phyloP scores from a whole-genome alignment of 495 filamentous ascomycete genomes.

The Hypoxylon lenormandii region DNA sequence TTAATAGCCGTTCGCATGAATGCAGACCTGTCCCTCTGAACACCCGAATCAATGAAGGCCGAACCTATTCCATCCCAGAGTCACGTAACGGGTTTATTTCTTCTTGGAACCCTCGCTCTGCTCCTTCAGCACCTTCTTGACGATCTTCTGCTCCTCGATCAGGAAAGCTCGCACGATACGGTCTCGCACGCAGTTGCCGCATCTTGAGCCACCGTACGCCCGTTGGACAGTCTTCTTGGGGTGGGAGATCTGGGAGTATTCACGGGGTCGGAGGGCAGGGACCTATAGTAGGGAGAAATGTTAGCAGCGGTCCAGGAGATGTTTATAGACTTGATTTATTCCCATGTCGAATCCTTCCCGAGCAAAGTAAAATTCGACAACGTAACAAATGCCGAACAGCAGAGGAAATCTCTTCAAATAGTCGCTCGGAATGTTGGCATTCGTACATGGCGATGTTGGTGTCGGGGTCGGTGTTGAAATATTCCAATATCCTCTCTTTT shows the following conservation, averaged over 20 bases:
- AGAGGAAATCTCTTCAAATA: background rate
- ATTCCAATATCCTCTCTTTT: background rate
- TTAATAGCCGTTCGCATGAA: conserved; percentile 54
- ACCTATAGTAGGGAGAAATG: conserved; percentile 67
- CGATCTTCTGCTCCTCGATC: conserved; percentile 99
- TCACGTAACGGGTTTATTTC: conserved; percentile 66
- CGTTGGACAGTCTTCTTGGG: conserved; percentile 99
- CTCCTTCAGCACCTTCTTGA: conserved; percentile 99
- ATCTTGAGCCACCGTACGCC: conserved; percentile 97
- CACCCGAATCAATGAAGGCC: conserved; percentile 64
- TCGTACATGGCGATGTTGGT: conserved; percentile 5
- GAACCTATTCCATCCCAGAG: conserved; percentile 51
- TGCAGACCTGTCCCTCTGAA: conserved; percentile 65
- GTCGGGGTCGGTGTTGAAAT: background rate
- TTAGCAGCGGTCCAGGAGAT: conserved; percentile 5
- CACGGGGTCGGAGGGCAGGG: conserved; percentile 94
- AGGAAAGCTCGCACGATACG: conserved; percentile 95
- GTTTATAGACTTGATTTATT: background rate
- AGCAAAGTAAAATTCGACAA: background rate
- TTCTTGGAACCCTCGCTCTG: conserved; percentile 76
- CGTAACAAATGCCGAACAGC: too few species aligned
- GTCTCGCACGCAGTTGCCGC: conserved; percentile 98
- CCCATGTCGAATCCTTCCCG: background rate
- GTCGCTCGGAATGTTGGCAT: background rate
- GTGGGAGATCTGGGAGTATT: conserved; percentile 94